These are phyloP conservation scores for Schizopora paradoxa DNA, from an alignment of 1,284 basidiomycete genomes.

Conservation along the genomic window DNA sequence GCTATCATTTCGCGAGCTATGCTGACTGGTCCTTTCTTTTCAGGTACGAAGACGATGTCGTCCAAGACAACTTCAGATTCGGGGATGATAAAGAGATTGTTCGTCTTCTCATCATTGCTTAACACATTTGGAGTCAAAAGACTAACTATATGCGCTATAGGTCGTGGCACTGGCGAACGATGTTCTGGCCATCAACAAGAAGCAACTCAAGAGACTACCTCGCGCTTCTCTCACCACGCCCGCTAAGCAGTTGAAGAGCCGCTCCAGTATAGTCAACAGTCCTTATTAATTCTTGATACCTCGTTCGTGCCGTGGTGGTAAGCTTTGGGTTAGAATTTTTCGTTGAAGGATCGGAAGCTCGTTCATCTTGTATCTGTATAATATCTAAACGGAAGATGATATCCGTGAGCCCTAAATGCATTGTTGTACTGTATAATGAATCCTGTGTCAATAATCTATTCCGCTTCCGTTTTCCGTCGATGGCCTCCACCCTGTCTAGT, in stretches of 20 bases:
- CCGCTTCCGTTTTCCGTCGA: no score
- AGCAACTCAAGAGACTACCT: constrained; percentile 82
- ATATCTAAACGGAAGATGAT: no score
- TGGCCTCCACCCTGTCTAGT: no score
- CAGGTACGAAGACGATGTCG: constrained; percentile 87
- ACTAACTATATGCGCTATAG: constrained; percentile 33
- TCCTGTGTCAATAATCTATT: no score
- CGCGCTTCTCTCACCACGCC: constrained; percentile 67
- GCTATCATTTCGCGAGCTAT: constrained; percentile 8
- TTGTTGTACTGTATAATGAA: no score
- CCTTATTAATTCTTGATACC: constrained; percentile 45
- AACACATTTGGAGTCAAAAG: background rate
- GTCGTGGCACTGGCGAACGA: constrained; percentile 94
- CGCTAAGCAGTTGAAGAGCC: constrained; percentile 38
- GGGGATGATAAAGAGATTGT: constrained; percentile 94
- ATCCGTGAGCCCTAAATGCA: no score
- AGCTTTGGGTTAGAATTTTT: constrained; percentile 1
- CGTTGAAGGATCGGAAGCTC: background rate
- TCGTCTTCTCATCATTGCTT: constrained; percentile 27
- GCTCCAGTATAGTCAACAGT: constrained; percentile 62
- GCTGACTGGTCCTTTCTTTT: constrained; percentile 23
- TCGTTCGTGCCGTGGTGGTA: background rate
- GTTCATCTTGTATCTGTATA: background rate
- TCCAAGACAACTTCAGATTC: constrained; percentile 95
- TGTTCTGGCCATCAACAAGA: constrained; percentile 92